Evolutionary conservation across 441 rosid genomes (phyloP), one percentile per base, ranked within the genome.

Genomic region (Euphorbia schlechtendalii): DNA sequence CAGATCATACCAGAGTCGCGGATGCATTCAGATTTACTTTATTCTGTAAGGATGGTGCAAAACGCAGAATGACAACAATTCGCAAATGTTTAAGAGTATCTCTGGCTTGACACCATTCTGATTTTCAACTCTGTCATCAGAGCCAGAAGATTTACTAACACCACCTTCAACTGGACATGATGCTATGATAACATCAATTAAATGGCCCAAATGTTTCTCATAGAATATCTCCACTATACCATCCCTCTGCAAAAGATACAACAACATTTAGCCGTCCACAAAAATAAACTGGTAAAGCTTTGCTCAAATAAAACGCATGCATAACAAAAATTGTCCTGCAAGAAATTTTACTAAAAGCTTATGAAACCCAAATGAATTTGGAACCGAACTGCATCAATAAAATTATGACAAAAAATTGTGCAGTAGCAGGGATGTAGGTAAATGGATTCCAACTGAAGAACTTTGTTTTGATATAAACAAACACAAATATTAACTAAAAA

Each of bases 1-100:
- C 20, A 21, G 66, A 54, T 4, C 38, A 40, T 22, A 27, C 18
- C 65, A 38, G 51, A 71, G 14, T 61, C 34, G 18, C 57, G 67
- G 15, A 69, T 59, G 75, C 4, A 72, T 67, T 68, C 56, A 52
- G 61, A 24, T 61, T 82, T 88, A 95, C 98, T 89, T 95, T 76
- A 89, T 92, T 80, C 96, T 82, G 69, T 85, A 83, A 66, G 98
- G 91, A 83, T 92, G 98, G 85, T 96, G 98, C 73, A 87, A 56
- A 64, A 90, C 92, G 68, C 99, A 92, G 75, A 92, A 96, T 82
- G 98, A 96, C 41, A 96, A 75, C 81, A 96, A 72, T 73, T 96
- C 99, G 78, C 99, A 92, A 72, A 92, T 85, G 83, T 78, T 92
- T 60, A 82, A 79, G 38, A 96, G 88, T 80, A 90, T 87, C 78